Evolutionary conservation across 106 monocot species (phyloP).

Genomic region (Narthecium ossifragum): DNA sequence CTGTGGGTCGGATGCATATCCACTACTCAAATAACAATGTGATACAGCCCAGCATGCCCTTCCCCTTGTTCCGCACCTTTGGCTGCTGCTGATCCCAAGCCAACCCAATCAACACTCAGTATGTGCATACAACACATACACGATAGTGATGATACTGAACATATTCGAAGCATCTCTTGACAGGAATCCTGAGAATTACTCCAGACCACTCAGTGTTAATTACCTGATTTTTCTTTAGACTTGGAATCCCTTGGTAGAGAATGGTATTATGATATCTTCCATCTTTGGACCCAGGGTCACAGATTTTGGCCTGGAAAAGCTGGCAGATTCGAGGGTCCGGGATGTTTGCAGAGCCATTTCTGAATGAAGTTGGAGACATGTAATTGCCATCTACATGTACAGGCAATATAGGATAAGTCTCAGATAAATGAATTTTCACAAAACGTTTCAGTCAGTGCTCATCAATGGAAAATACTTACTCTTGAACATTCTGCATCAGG

Average conservation of each 20-base stretch:
- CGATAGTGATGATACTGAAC: too few species aligned
- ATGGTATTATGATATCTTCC: slow-evolving; percentile 59
- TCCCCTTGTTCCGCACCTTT: too few species aligned
- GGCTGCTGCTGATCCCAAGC: too few species aligned
- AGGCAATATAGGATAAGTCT: neutral
- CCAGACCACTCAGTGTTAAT: too few species aligned
- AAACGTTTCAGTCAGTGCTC: neutral
- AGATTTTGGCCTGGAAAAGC: slow-evolving; percentile 17
- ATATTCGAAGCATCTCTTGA: too few species aligned
- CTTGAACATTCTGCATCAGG: slow-evolving; percentile 81
- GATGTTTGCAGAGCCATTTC: slow-evolving; percentile 73
- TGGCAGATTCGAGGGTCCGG: slow-evolving; percentile 46
- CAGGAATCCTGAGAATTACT: too few species aligned
- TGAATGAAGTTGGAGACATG: slow-evolving; percentile 61
- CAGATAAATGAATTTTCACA: neutral
- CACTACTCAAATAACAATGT: too few species aligned
- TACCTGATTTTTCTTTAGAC: neutral
- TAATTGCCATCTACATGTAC: slow-evolving; percentile 58
- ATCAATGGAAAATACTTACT: slow-evolving; percentile 35
- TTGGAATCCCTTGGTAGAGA: slow-evolving; percentile 16
- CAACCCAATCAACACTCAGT: too few species aligned
- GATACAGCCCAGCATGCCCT: too few species aligned
- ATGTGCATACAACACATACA: too few species aligned
- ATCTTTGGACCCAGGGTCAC: slow-evolving; percentile 20
- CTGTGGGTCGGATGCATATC: too few species aligned